A percentile compares a stretch with the other conserved stretches of the same genome.
Conservation (phyloP, 495 filamentous ascomycete genomes). For the Staphylotrichum longicolle region DNA sequence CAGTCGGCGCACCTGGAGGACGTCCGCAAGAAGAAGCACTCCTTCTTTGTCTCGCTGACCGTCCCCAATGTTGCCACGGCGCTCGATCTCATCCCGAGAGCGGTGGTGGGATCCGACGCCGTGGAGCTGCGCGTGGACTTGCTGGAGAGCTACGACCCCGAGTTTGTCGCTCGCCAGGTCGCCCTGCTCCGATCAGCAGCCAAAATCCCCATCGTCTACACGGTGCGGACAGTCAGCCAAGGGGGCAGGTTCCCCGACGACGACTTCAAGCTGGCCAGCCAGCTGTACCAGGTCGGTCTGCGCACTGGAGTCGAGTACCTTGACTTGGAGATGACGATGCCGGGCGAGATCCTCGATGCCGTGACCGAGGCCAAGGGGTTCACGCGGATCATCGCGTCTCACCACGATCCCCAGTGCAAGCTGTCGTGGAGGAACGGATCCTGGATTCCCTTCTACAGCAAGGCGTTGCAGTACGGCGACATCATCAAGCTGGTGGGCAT, state of each 20-base stretch:
- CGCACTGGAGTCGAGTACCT: constrained; percentile 86
- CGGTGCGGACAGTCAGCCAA: constrained; percentile 79
- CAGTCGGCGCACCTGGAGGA: constrained; percentile 60
- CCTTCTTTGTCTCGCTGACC: constrained; percentile 92
- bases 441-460: constrained; percentile 85
- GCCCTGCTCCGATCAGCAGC: constrained; percentile 71
- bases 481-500: constrained; percentile 92
- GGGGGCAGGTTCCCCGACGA: constrained; percentile 86
- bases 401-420: constrained; percentile 79
- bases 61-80: constrained; percentile 66
- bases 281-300: constrained; percentile 74
- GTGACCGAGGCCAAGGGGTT: constrained; percentile 67
- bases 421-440: constrained; percentile 86
- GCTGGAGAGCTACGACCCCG: constrained; percentile 69
- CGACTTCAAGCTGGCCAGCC: constrained; percentile 62
- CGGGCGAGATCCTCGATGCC: constrained; percentile 64
- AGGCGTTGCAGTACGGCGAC: constrained; percentile 80
- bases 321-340: constrained; percentile 88
- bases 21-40: constrained; percentile 68
- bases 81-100: constrained; percentile 62
- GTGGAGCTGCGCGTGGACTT: constrained; percentile 94
- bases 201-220: constrained; percentile 91
- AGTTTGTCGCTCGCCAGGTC: constrained; percentile 79
- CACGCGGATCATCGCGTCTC: constrained; percentile 84
- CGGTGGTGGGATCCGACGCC: constrained; percentile 84